phyloP scores from a whole-genome alignment of 305 asterid species.

The Fraxinus angustifolia region DNA sequence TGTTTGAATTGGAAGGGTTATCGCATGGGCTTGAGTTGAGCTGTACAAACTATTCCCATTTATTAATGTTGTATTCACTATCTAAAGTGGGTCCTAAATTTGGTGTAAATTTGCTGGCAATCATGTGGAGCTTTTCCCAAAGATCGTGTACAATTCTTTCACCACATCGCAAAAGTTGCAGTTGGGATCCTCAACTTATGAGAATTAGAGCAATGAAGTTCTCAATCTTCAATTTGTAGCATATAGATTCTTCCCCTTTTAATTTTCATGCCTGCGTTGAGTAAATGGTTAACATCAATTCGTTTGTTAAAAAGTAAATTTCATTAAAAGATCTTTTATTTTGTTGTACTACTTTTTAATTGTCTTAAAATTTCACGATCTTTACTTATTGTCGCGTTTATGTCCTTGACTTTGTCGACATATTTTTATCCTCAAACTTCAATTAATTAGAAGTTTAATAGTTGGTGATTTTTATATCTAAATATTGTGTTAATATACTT shows the following conservation, averaged over 20 bases:
- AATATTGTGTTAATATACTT: too few species aligned
- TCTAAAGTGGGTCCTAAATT: neutral
- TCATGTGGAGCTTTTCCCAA: neutral
- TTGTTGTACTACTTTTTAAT: neutral
- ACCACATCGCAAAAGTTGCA: neutral
- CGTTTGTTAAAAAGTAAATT: neutral
- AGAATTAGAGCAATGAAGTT: neutral
- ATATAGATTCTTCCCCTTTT: neutral
- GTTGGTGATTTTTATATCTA: neutral
- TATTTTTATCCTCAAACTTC: neutral
- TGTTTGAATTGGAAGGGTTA: neutral
- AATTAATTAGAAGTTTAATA: neutral
- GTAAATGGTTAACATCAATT: neutral
- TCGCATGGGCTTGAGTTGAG: neutral
- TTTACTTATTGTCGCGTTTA: neutral
- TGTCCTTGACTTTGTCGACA: neutral
- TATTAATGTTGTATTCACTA: neutral
- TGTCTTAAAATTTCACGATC: neutral
- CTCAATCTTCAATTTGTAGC: neutral
- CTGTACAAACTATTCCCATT: neutral
- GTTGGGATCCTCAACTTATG: neutral
- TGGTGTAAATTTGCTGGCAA: neutral
- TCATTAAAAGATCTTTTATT: neutral
- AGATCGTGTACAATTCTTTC: neutral
- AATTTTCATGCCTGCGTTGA: neutral